phyloP scores from a whole-genome alignment of 345 rosid species.

The Geranium rotundifolium region DNA sequence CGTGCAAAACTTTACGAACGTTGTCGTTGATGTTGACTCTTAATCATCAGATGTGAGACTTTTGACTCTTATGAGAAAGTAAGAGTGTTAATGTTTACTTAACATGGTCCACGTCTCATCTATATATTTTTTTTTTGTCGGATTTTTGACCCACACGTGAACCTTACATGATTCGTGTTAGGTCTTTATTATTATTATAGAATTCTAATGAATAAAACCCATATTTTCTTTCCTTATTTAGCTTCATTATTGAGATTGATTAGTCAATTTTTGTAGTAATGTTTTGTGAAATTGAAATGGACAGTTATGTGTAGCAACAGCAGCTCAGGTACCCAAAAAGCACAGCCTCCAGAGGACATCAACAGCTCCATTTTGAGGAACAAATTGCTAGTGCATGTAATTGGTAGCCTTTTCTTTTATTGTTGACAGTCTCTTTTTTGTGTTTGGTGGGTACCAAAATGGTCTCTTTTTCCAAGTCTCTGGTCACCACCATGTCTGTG shows the following conservation, averaged over 20 bases:
- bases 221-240: background rate
- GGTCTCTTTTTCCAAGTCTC: background rate
- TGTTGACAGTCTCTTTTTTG: background rate
- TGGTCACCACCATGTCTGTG: no score
- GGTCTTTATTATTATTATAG: no score
- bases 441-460: background rate
- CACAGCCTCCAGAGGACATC: constrained; percentile 38
- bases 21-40: no score
- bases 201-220: background rate
- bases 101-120: no score
- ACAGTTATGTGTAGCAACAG: constrained; percentile 40
- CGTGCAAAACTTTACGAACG: no score
- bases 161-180: no score
- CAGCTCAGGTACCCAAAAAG: constrained; percentile 34
- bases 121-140: no score
- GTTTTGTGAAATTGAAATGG: background rate
- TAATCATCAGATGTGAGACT: no score
- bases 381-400: background rate
- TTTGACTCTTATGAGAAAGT: no score
- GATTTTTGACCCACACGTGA: no score
- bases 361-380: constrained; percentile 70
- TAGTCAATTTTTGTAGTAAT: no score
- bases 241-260: background rate
- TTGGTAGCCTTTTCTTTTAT: background rate
- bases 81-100: no score